phyloP scores from a whole-genome alignment of 306 rosid species.

The Leucaena leucocephala region DNA sequence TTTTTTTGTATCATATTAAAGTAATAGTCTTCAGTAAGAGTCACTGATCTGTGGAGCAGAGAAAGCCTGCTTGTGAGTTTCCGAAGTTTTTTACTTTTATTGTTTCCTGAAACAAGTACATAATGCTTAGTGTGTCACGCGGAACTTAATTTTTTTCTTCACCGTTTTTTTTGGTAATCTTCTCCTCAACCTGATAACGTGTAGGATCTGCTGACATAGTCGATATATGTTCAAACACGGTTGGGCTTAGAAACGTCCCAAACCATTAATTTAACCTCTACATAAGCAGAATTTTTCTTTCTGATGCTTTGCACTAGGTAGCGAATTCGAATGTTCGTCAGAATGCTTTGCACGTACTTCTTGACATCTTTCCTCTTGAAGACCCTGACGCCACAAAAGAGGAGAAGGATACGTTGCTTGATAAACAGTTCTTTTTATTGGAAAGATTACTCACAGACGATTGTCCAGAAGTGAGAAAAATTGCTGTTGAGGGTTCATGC shows the following conservation, averaged over 20 bases:
- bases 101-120: background rate
- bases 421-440: slow-evolving; percentile 78
- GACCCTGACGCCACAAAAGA: slow-evolving; percentile 92
- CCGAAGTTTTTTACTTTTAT: background rate
- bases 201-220: background rate
- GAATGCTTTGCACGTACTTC: slow-evolving; percentile 81
- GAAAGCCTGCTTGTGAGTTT: slow-evolving; percentile 7
- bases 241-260: background rate
- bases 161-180: background rate
- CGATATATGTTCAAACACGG: background rate
- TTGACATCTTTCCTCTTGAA: slow-evolving; percentile 91
- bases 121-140: slow-evolving; percentile 1
- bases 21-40: background rate
- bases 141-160: background rate
- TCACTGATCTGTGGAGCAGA: background rate
- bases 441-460: slow-evolving; percentile 77
- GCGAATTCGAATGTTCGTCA: slow-evolving; percentile 92
- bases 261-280: slow-evolving; percentile 21
- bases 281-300: slow-evolving; percentile 22
- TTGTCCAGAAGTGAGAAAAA: slow-evolving; percentile 75
- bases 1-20: background rate
- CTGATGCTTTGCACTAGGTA: slow-evolving; percentile 53
- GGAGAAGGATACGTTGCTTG: slow-evolving; percentile 79
- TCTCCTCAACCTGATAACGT: background rate
- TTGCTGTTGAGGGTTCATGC: slow-evolving; percentile 92